Percentiles rank a stretch among this genome's conserved stretches.
Conservation (phyloP, 2,329 filamentous ascomycete genomes). For the Colletotrichum phormii region DNA sequence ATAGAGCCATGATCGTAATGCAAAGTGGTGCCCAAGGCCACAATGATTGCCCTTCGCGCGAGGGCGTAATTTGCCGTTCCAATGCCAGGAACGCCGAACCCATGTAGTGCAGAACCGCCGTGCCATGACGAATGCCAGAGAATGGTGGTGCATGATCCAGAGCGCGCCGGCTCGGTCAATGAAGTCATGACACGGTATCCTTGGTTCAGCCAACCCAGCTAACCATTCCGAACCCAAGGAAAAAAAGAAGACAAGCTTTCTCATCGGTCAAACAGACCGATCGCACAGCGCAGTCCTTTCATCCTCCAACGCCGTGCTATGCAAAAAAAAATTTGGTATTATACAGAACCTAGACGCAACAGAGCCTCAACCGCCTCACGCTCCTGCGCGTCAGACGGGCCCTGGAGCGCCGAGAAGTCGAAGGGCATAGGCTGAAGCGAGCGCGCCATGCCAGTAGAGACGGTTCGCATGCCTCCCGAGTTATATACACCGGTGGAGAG, state of each 20-base stretch:
- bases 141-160: constrained; percentile 40
- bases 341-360: constrained; percentile 83
- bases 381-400: constrained; percentile 76
- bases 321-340: constrained; percentile 63
- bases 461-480: constrained; percentile 58
- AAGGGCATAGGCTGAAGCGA: constrained; percentile 62
- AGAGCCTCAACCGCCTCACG: constrained; percentile 85
- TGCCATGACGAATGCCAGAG: constrained; percentile 45
- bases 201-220: constrained; percentile 41
- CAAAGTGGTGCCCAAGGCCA: constrained; percentile 35
- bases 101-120: constrained; percentile 37
- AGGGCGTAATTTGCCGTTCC: constrained; percentile 33
- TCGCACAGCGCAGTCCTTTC: constrained; percentile 29
- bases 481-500: constrained; percentile 62
- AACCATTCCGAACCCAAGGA: constrained; percentile 19
- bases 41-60: constrained; percentile 34
- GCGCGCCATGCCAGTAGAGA: constrained; percentile 67
- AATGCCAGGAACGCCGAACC: constrained; percentile 35
- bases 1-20: constrained; percentile 35
- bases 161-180: constrained; percentile 47
- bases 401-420: constrained; percentile 62
- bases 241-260: constrained; percentile 23
- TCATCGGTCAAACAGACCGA: constrained; percentile 24
- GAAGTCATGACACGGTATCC: constrained; percentile 46
- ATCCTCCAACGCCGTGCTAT: constrained; percentile 63